Base-by-base conservation (phyloP, 495 filamentous ascomycete species). In the Beverwykella pulmonaria region DNA sequence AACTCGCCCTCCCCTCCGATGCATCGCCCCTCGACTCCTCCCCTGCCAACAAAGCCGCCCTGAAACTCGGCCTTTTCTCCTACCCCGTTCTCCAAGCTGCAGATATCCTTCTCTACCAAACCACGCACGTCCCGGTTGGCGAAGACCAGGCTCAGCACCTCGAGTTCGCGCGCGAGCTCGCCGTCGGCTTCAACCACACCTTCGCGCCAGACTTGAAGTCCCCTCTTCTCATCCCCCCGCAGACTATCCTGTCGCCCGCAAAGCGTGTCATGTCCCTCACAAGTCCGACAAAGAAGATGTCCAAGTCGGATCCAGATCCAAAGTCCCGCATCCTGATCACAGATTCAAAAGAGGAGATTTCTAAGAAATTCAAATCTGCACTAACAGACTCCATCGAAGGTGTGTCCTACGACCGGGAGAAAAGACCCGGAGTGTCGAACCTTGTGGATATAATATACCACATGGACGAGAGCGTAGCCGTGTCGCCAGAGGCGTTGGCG, bases 31-130 rank as follows among this genome's bases (percentile, higher is more conserved):
- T 88, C 1, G 77, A 87, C 48, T 76, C 82, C 2, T 73, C 75
- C 3, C 22, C 53, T 4, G 5, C 34, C 44, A 80, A 82, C 49
- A 85, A 82, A 59, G 74, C 79, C 10, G 83, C 83, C 41, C 79
- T 95, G 58, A 92, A 92, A 72, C 83, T 96, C 14, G 95, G 94
- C n/a, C 82, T 98, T 6, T 96, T 97, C 79, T 94, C 92, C 10
- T 98, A 98, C 73, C 94, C 94, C 15, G 91, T 98, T 23, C 84
- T 98, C 14, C 93, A 97, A 75, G 93, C 94, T 27, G 94, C 95
- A 32, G 94, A 98, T 76, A 91, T 98, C 48, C 83, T 98, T 25
- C 23, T 66, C 25, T 46, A 65, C 46, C 88, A 89, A 39, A 86
- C 93, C 41, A 98, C 95, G 0, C 92, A 97, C 82, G 94, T 98